These are phyloP conservation scores for Fusarium mundagurra DNA, from an alignment of 2,329 filamentous ascomycete species.

Conservation along the genomic window DNA sequence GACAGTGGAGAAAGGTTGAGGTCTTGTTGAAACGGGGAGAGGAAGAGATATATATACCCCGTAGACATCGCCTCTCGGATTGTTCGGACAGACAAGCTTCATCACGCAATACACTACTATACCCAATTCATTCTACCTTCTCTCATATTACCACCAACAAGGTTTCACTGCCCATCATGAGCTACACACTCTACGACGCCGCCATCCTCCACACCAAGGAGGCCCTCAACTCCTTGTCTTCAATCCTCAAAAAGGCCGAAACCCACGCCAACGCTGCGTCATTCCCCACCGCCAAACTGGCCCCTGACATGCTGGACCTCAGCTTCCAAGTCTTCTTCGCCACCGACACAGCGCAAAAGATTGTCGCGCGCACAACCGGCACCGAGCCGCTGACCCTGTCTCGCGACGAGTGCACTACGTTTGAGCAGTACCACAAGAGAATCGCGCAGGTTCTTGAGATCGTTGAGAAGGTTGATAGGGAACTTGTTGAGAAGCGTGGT, in stretches of 20 bases:
- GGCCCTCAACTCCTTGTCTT: constrained; percentile 45
- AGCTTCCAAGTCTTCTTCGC: constrained; percentile 52
- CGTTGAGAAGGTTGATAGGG: constrained; percentile 47
- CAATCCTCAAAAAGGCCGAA: constrained; percentile 52
- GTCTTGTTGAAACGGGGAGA: neutral
- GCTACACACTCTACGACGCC: constrained; percentile 55
- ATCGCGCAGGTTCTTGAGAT: constrained; percentile 46
- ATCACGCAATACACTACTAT: constrained; percentile 34
- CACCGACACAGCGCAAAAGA: constrained; percentile 45
- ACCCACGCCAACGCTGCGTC: constrained; percentile 45
- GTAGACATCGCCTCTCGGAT: neutral
- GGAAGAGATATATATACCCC: constrained; percentile 18
- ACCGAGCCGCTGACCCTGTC: constrained; percentile 39
- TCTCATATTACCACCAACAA: neutral
- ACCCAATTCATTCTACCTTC: constrained; percentile 9
- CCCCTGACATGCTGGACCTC: constrained; percentile 56
- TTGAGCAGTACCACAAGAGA: constrained; percentile 44
- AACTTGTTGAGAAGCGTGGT: constrained; percentile 47
- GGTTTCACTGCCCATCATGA: constrained; percentile 44
- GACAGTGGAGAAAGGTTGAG: neutral
- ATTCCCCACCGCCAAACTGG: constrained; percentile 47
- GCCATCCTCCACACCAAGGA: constrained; percentile 47
- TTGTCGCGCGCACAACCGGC: constrained; percentile 49
- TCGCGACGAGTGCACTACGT: constrained; percentile 45
- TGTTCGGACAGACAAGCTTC: neutral